These are phyloP conservation scores for Aspergillus sp. DNA, from an alignment of 2,329 filamentous ascomycete species.

Conservation along the genomic window DNA sequence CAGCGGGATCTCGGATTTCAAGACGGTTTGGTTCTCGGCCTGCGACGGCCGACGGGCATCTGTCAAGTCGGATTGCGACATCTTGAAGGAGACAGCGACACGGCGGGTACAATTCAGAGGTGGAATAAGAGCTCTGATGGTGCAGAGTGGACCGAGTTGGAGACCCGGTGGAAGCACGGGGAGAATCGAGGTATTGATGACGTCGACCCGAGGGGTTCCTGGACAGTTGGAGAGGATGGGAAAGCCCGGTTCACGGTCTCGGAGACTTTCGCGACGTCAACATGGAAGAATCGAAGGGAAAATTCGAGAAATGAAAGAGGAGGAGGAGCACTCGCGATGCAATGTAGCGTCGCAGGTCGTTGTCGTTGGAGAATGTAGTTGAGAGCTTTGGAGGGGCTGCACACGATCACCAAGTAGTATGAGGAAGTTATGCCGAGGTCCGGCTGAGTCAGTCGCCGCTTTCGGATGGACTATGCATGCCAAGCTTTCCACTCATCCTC, in stretches of 20 bases:
- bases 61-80: slow-evolving; percentile 30
- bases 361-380: too few relatives aligned
- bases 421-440: too few relatives aligned
- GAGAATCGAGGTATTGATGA: slow-evolving; percentile 26
- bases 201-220: slow-evolving; percentile 23
- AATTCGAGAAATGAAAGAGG: too few relatives aligned
- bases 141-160: neutral
- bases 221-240: neutral
- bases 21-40: slow-evolving; percentile 31
- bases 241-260: neutral
- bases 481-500: too few relatives aligned
- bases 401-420: too few relatives aligned
- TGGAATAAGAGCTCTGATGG: neutral
- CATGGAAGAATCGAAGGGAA: neutral
- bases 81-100: slow-evolving; percentile 12
- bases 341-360: too few relatives aligned
- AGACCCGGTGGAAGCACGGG: neutral
- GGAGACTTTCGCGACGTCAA: neutral
- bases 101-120: neutral
- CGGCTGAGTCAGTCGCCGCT: too few relatives aligned
- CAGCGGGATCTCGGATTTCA: slow-evolving; percentile 41
- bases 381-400: too few relatives aligned
- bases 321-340: too few relatives aligned
- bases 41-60: slow-evolving; percentile 28
- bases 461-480: too few relatives aligned